Base-by-base conservation (phyloP, 2,329 filamentous ascomycete genomes). In the Trichoderma hamatum region DNA sequence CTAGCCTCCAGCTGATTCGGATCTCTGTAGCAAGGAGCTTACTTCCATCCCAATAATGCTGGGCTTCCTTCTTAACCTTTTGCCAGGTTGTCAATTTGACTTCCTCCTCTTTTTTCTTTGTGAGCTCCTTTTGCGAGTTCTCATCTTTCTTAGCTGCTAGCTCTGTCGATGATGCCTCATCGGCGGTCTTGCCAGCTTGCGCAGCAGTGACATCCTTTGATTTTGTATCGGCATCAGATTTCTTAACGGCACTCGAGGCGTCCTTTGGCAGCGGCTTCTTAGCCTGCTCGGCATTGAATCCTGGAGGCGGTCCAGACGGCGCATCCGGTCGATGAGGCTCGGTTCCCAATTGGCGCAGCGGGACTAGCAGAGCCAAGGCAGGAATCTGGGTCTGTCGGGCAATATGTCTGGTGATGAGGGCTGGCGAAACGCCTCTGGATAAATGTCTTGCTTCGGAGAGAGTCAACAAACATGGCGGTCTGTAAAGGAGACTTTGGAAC, bases 11-110 rank as follows among this genome's bases (percentile, higher is more conserved):
- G 80, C 95, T 98, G 79, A 99, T 99, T 81, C 85, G 93, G 78
- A 98, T 90, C 82, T 99, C 96, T 1, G 93, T 92, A 26, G 91
- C 94, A 73, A 99, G 84, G 76, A 99, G 85, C 82, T 99, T 99
- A 32, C 94, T 98, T 70, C 96, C 96, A 81, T 99, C 96, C 95
- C 96, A 98, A 83, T 99, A 99, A 80, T 99, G 96, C 71, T 90
- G 89, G 16, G 85, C 86, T 81, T 99, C 96, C 80, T 96, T 94
- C 86, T 97, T 99, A 77, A 99, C 90, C 83, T 94, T 97, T 79
- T 98, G 92, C 80, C 89, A 91, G 1, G 98, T 61, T 0, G 94
- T 97, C 81, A 97, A 82, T 78, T 97, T 97, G 84, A 94, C 93
- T 74, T 90, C 87, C 71, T 92, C 90, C 79, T 92, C 91, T 74